phyloP scores from a whole-genome alignment of 169 alveolate genomes.

The Cryptosporidium baileyi region DNA sequence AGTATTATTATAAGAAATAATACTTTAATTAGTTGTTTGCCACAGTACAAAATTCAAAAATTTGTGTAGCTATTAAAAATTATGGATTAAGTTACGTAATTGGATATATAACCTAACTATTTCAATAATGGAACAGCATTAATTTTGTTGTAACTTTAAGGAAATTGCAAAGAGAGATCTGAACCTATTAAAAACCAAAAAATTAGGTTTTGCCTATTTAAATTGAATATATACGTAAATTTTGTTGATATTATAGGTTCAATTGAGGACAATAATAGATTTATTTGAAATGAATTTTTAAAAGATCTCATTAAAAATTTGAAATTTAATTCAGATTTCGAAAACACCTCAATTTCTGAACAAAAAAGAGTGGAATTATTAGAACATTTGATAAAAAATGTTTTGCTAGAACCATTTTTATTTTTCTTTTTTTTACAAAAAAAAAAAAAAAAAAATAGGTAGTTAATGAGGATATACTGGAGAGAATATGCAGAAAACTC shows the following conservation, averaged over 20 bases:
- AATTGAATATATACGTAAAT: slow-evolving; percentile 61
- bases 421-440: too few relatives aligned
- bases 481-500: slow-evolving; percentile 76
- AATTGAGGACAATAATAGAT: slow-evolving; percentile 78
- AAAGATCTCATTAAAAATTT: slow-evolving; percentile 73
- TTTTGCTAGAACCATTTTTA: too few relatives aligned
- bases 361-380: slow-evolving; percentile 73
- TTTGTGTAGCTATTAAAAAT: slow-evolving; percentile 82
- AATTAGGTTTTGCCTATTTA: slow-evolving; percentile 71
- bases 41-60: slow-evolving; percentile 78
- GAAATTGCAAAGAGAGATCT: slow-evolving; percentile 72
- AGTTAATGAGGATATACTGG: slow-evolving; percentile 74
- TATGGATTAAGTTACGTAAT: slow-evolving; percentile 78
- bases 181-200: slow-evolving; percentile 71
- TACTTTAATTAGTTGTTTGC: slow-evolving; percentile 81
- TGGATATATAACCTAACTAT: slow-evolving; percentile 76
- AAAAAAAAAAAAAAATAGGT: slow-evolving; percentile 77
- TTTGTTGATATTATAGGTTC: slow-evolving; percentile 85
- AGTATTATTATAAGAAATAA: slow-evolving; percentile 84
- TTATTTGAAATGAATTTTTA: slow-evolving; percentile 76
- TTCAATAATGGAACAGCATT: slow-evolving; percentile 78
- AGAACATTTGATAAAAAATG: slow-evolving; percentile 71
- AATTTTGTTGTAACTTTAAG: slow-evolving; percentile 73
- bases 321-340: slow-evolving; percentile 79
- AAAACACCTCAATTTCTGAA: slow-evolving; percentile 78